Percentiles rank a stretch among this genome's conserved stretches.
These are phyloP conservation scores for Mikania micrantha DNA, from an alignment of 129 eudicot genomes.

Conservation along the genomic window DNA sequence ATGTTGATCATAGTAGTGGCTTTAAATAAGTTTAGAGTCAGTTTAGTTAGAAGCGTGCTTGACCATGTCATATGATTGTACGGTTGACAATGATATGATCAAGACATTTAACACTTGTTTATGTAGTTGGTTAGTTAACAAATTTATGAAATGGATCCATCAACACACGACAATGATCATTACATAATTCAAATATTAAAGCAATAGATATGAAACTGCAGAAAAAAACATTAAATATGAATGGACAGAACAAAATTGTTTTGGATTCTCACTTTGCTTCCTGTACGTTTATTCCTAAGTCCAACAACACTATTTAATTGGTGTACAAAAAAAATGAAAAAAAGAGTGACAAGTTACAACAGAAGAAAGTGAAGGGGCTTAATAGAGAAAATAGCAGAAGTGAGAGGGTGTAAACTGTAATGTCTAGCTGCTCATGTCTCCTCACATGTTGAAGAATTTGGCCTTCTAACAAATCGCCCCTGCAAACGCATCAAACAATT, in stretches of 20 bases:
- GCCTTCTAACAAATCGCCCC: conserved; percentile 69
- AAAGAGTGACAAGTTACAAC: background rate
- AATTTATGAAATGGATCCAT: background rate
- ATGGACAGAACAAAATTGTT: background rate
- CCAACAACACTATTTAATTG: conserved; percentile 6
- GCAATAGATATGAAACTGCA: background rate
- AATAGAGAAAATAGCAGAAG: background rate
- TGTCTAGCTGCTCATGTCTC: conserved; percentile 10
- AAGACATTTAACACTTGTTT: conserved; percentile 17
- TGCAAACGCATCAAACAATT: conserved; percentile 25
- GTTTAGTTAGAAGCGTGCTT: conserved; percentile 7
- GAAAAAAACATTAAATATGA: background rate
- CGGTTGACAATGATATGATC: conserved; percentile 13
- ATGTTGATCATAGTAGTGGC: background rate
- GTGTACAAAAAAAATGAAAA: background rate
- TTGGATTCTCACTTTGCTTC: conserved; percentile 13
- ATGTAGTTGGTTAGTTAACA: conserved; percentile 19
- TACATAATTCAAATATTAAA: background rate
- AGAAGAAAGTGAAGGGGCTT: conserved; percentile 6
- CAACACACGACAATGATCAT: background rate
- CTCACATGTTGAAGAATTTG: conserved; percentile 32
- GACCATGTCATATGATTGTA: background rate
- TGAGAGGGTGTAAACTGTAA: background rate
- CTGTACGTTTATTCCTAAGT: conserved; percentile 7
- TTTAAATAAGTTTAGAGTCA: background rate